Conservation (phyloP, 2,329 filamentous ascomycete genomes). For the Fusarium sp. region DNA sequence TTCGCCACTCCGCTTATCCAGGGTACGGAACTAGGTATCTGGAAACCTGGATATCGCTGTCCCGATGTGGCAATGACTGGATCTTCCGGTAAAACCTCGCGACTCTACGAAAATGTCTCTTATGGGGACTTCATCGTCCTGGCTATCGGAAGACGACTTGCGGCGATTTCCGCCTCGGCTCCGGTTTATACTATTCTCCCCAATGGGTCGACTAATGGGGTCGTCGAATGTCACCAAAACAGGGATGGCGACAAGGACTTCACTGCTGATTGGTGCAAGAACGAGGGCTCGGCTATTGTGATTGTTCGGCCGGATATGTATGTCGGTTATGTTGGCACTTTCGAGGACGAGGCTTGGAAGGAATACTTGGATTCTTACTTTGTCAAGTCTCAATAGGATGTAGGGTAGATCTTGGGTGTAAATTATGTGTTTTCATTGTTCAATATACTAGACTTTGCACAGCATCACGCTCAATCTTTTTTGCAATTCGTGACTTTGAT, state of each 20-base stretch:
- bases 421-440: accelerated
- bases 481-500: too few relatives aligned
- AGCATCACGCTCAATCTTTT: accelerated
- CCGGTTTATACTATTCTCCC: conserved; percentile 3
- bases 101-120: background rate
- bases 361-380: conserved; percentile 6
- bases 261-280: conserved; percentile 8
- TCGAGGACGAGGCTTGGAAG: conserved; percentile 11
- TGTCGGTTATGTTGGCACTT: conserved; percentile 16
- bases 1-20: conserved; percentile 18
- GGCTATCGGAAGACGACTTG: background rate
- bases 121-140: conserved; percentile 13
- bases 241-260: background rate
- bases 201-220: background rate
- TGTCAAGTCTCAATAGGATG: background rate
- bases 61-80: conserved; percentile 9
- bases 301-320: conserved; percentile 39
- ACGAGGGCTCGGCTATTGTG: background rate
- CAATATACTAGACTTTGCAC: background rate
- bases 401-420: background rate
- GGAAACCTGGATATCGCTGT: conserved; percentile 30
- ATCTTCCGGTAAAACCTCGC: background rate
- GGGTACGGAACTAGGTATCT: conserved; percentile 4
- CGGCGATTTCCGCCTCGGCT: background rate
- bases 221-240: background rate